Evolutionary conservation across 305 asterid species (phyloP), one percentile per base, ranked within the genome.

Genomic region (Galium porrigens): DNA sequence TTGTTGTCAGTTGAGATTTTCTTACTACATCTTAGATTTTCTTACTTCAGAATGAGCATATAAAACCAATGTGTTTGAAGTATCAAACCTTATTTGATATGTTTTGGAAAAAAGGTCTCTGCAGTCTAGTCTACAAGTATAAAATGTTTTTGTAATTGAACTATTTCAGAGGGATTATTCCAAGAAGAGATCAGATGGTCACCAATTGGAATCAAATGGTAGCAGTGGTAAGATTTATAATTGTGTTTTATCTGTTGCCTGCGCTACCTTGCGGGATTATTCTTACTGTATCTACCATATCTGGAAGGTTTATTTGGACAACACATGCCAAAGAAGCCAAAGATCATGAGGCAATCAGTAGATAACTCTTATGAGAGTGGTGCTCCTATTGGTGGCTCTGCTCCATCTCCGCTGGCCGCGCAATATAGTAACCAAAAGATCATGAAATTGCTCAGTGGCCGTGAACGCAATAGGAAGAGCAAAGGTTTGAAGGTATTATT

Each of bases 341-440:
- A 87, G 84, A 73, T 77, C 72, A 81, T 75, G 82, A 77, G 86
- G 63, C 89, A 76, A 61, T 74, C 85, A 36, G 80, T 76, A 29
- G 95, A 90, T 77, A 84, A 73, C 78, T 79, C 84, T 75, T 83
- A 71, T 73, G 91, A 90, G 65, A 81, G 82, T 76, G 58, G 81
- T 58, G 74, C 76, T 59, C 83, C 86, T 57, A 70, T 65, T 72
- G 81, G 80, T 53, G 87, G 86, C 17, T 78, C 89, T 68, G 81
- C 77, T 71, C 86, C 94, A 69, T 83, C 95, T 67, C 95, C 97
- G 30, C 87, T 67, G 44, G 89, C 88, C 76, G 84, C 97, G 68
- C 95, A 85, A 72, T 77, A 84, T 75, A 84, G 95, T 76, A 86
- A 81, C 74, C 82, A 88, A 70, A 89, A 86, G 73, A 74, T 86